Base-by-base conservation (phyloP, 176 grass and related monocot species). In the Eragrostis nindensis region DNA sequence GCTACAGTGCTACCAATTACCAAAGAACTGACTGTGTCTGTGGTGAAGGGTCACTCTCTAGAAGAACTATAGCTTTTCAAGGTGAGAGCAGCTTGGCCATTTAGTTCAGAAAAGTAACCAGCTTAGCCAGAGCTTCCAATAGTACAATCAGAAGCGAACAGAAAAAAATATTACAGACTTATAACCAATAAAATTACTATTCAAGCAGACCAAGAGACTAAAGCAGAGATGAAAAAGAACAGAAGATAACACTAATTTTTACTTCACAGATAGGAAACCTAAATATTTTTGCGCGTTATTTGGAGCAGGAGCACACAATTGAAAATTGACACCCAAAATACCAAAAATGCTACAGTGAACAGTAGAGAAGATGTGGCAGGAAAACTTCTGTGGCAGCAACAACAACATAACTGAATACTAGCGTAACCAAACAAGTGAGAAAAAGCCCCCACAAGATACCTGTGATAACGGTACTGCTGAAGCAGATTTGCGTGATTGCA, bases 401-500 rank as follows among this genome's bases (percentile, higher is more conserved):
- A 12, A 65, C 44, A 18, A 74, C 61, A 74, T 19, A 29, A 82
- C 14, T 47, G 78, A 11, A 74, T 62, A 71, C n/a, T n/a, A 67
- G n/a, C 7, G 74, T 21, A 70, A 55, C 66, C 52, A 66, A 79
- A 85, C 24, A 48, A 2, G 68, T 70, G 63, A 68, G 71, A 50
- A 15, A 11, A 74, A 62, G n/a, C n/a, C n/a, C n/a, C n/a, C n/a
- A 83, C 57, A 29, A 19, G n/a, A 8, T 89, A 91, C 89, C 82
- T 88, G 89, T 0, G 68, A 85, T 69, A 88, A 69, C 53, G 55
- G 66, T 70, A 30, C 52, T 77, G 78, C 73, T 44, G 86, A 81
- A 68, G 77, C 59, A 10, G 88, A 86, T 68, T 88, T 88, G 25
- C 16, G 77, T 55, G 81, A 85, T 64, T 88, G 82, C 39, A 82